These are phyloP conservation scores for Pyrus hybrid DNA, from an alignment of 331 rosid species.

Conservation along the genomic window DNA sequence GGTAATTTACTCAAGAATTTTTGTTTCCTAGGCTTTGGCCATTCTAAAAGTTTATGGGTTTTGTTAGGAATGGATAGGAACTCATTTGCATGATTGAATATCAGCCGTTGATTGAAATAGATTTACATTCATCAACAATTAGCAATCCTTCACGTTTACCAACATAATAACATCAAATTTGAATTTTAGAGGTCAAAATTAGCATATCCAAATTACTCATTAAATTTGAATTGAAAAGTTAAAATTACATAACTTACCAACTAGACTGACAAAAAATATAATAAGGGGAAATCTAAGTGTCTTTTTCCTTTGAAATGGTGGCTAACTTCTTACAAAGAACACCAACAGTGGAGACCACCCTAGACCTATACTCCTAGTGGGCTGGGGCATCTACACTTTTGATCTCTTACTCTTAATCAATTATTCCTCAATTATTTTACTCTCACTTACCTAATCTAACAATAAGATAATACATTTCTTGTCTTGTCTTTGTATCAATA, in stretches of 20 bases:
- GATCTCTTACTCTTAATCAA: constrained; percentile 11
- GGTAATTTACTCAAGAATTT: too few species aligned
- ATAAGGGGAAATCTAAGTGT: constrained; percentile 5
- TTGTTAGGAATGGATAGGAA: too few species aligned
- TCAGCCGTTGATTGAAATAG: too few species aligned
- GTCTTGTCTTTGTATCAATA: too few species aligned
- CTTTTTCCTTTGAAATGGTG: constrained; percentile 28
- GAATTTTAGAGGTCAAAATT: too few species aligned
- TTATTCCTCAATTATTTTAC: background rate
- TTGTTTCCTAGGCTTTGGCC: too few species aligned
- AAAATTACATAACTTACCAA: constrained; percentile 23
- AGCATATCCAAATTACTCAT: background rate
- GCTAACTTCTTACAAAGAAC: constrained; percentile 14
- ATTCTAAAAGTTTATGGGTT: too few species aligned
- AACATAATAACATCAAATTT: too few species aligned
- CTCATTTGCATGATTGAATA: too few species aligned
- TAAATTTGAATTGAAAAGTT: background rate
- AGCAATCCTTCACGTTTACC: too few species aligned
- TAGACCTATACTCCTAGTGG: background rate
- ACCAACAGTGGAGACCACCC: background rate
- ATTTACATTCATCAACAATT: too few species aligned
- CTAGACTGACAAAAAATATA: constrained; percentile 32
- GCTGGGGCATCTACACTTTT: constrained; percentile 13
- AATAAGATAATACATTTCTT: background rate
- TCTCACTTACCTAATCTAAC: constrained; percentile 25